Conservation (phyloP, 73 alveolate genomes). For the Blepharisma stoltei region DNA sequence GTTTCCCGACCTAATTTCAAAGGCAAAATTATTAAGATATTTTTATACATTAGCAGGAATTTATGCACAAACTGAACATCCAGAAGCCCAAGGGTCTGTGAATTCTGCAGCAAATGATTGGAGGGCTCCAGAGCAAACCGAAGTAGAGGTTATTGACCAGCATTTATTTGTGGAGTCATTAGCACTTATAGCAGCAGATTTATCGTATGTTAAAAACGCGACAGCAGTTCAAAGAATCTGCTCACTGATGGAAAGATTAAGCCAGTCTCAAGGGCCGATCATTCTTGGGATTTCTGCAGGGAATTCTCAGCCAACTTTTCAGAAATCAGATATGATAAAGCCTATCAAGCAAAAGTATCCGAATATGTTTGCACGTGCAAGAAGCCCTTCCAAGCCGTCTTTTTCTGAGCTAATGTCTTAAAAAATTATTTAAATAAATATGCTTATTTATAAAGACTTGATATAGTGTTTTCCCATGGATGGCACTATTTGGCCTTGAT, state of each 20-base stretch:
- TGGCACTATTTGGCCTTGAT: too few relatives aligned
- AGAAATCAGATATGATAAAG: constrained; percentile 23
- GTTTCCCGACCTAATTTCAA: constrained; percentile 66
- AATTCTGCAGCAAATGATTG: not conserved
- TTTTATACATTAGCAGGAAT: constrained; percentile 56
- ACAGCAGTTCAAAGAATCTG: constrained; percentile 55
- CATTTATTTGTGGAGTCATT: constrained; percentile 73
- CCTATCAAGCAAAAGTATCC: constrained; percentile 37
- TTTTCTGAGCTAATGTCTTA: constrained; percentile 5
- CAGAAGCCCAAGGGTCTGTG: constrained; percentile 1
- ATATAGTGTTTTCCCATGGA: too few relatives aligned
- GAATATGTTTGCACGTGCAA: not conserved
- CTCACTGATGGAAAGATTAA: constrained; percentile 64
- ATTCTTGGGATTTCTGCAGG: constrained; percentile 46
- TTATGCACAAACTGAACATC: constrained; percentile 45
- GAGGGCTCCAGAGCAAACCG: constrained; percentile 31
- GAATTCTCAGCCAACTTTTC: constrained; percentile 42
- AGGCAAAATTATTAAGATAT: constrained; percentile 49
- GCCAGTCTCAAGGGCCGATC: constrained; percentile 59
- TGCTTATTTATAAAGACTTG: too few relatives aligned
- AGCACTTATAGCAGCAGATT: constrained; percentile 64
- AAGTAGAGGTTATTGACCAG: constrained; percentile 60
- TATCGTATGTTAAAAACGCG: constrained; percentile 48
- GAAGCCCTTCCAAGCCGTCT: not conserved
- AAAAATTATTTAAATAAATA: not conserved